Base-by-base conservation (phyloP, 805 yeast species). In the Millerozyma acaciae region DNA sequence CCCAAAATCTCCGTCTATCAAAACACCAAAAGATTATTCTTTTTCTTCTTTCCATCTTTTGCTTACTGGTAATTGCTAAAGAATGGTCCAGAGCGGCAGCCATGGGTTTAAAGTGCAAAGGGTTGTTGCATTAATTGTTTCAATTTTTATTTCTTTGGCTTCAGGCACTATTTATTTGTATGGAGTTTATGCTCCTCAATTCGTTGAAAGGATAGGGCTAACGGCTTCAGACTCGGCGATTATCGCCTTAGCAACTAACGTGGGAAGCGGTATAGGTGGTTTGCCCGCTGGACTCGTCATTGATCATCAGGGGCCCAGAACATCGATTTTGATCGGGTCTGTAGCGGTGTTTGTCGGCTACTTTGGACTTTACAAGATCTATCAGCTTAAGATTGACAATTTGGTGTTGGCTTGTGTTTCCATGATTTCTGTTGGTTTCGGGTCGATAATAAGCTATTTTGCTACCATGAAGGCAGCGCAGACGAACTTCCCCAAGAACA, bases 101-200 rank as follows among this genome's bases (percentile, higher is more conserved):
- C n/a, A n/a, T n/a, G n/a, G n/a, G n/a, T n/a, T 12, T 22, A 22
- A 22, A 12, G 30, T 42, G 4, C 32, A 30, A 21, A 38, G 62
- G 18, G 40, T 57, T 22, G 32, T 50, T 16, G 51, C 69, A 1
- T 49, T 65, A 24, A 31, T 45, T 8, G 50, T 51, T 15, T 60
- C 70, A 9, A 44, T 63, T 9, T 48, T 80, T 12, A 78, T 78
- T 6, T 72, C 84, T 0, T 47, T 82, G 29, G 87, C 82, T 0
- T 71, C 86, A 3, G 90, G 93, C 2, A 82, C 88, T 2, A 84
- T 86, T 0, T 84, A 84, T 46, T 60, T 81, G 9, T 84, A 77
- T 51, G 84, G 89, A 1, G 75, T 77, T n/a, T 84, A 76, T 50
- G 78, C 87, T 1, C 89, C 90, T 2, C 88, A 83, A 50, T 59